These are phyloP conservation scores for Forsythia suspensa DNA, from an alignment of 257 asterid genomes.

Conservation along the genomic window DNA sequence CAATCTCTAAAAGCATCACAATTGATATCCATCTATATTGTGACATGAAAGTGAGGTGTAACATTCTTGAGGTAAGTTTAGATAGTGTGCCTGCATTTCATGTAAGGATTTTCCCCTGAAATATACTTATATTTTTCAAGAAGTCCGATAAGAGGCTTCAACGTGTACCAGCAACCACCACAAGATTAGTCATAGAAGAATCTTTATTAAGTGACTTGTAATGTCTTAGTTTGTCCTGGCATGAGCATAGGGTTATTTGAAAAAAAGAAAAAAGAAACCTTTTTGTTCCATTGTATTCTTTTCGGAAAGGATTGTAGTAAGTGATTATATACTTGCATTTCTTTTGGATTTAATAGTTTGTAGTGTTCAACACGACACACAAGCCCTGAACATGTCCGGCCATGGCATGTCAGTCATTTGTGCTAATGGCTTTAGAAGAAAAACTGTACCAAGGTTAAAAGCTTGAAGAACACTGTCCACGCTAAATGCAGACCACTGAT, in stretches of 20 bases:
- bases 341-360: not conserved
- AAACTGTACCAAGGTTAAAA: too few relatives aligned
- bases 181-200: conserved; percentile 32
- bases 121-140: conserved; percentile 26
- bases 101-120: conserved; percentile 30
- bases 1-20: conserved; percentile 7
- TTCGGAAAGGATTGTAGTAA: conserved; percentile 30
- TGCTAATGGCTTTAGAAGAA: too few relatives aligned
- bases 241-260: conserved; percentile 17
- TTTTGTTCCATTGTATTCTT: conserved; percentile 19
- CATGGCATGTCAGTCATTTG: too few relatives aligned
- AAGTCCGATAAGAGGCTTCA: conserved; percentile 34
- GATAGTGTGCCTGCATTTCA: conserved; percentile 10
- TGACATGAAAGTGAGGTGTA: conserved; percentile 30
- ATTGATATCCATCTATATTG: conserved; percentile 23
- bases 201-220: conserved; percentile 39
- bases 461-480: too few relatives aligned
- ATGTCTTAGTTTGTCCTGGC: conserved; percentile 17
- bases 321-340: not conserved
- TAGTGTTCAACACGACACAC: too few relatives aligned
- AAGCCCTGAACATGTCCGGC: too few relatives aligned
- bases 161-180: conserved; percentile 39
- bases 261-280: conserved; percentile 14
- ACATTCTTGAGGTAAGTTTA: conserved; percentile 24
- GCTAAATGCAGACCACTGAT: too few relatives aligned